Evolutionary conservation across 768 basidiomycete species (phyloP), one percentile per base, ranked within the genome.

Genomic region (Coprinellus micaceus): DNA sequence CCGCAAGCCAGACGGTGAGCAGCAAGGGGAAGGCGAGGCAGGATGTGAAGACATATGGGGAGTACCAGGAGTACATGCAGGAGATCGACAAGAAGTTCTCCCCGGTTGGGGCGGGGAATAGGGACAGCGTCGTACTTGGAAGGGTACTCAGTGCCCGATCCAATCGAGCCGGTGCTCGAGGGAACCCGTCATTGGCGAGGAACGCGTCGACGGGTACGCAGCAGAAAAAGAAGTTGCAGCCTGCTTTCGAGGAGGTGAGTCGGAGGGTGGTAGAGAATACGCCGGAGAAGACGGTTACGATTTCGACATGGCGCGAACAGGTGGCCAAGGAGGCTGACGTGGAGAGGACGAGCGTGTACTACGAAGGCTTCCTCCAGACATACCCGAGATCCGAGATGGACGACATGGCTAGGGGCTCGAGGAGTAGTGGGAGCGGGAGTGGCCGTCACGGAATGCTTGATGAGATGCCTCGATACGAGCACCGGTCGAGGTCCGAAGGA

Each of bases 221-320:
- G 45, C 10, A 4, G 7, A 28, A n/a, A 11, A 47, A 26, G 25
- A 26, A 12, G 24, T 3, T 10, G 24, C 22, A 13, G 45, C 22
- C 25, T 6, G 48, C 28, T 30, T 52, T 43, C 19, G 41, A 51
- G 36, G 12, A 60, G 52, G 24, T 56, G 21, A 67, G 71, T 33
- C 66, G 70, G 33, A 68, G 67, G 39, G 71, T 81, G 24, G 57
- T 81, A 26, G 80, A 81, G 60, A 75, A 77, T 25, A 77, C 74
- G n/a, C 75, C 77, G 1, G 79, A 81, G 53, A 71, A 71, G 53
- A 81, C 80, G 7, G 79, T 81, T 4, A 81, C 79, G 46, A 78
- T 86, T 53, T 77, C 73, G 22, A 75, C 74, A 9, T 86, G 84
- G 84, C 70, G 82, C 30, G 79, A 84, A 61, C 77, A 80, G 43